Base-by-base conservation (phyloP, 495 filamentous ascomycete genomes). In the Aspergillus leporis region DNA sequence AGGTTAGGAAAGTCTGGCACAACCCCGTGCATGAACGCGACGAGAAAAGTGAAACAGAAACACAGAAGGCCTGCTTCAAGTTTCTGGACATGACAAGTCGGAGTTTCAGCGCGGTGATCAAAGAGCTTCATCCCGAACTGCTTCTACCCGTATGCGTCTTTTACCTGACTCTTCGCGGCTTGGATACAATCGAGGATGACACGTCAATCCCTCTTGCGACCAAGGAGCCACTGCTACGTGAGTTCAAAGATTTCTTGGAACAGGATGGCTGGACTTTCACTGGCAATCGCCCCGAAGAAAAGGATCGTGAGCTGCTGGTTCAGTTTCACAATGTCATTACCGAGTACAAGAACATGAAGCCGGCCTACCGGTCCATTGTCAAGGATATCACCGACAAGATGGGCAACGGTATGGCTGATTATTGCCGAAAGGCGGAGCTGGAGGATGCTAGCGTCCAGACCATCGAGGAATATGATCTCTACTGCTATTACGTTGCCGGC, bases 381-480 rank as follows among this genome's bases (percentile, higher is more conserved):
- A 90, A 89, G 78, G 95, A 98, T 64, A 97, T 98, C 70, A 90
- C 92, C 13, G 78, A 89, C 61, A 89, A 92, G 76, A 98, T 98
- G 94, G 93, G 93, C 62, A 90, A 97, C 65, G 94, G 94, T 58
- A 98, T 98, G 94, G 94, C 94, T 25, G 94, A 98, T 72, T 97
- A 93, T 70, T 88, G 83, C 58, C 80, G 88, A 45, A 94, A 95
- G 66, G 87, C 90, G 22, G 91, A 89, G 65, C 77, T 87, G 62
- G 90, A 93, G 63, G 73, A 76, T 56, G 84, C 90, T 52, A 90
- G 90, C 41, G 90, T 98, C 46, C 81, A 90, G 67, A 95, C 92
- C 0, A 76, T 93, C 58, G 78, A 86, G 56, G 92, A 97, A 58
- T 98, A 97, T 71, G 93, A 98, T 69, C 74, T 90, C 31, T 98